A percentile compares a stretch with the other conserved stretches of the same genome.
These are phyloP conservation scores for Penicillium occitanis DNA, from an alignment of 2,329 filamentous ascomycete genomes.

Conservation along the genomic window DNA sequence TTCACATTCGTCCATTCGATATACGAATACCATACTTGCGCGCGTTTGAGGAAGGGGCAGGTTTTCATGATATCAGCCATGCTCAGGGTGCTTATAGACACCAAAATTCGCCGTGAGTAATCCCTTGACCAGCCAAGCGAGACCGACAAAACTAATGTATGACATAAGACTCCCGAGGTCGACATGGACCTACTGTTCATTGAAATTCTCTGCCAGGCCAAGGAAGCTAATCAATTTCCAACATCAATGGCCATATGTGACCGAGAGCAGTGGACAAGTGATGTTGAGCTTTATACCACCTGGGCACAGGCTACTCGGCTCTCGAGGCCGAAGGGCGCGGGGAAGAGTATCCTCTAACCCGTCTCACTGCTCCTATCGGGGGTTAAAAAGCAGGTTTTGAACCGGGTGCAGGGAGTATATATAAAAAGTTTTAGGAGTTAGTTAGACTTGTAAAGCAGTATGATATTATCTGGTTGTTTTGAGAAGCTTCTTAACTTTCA, in stretches of 20 bases:
- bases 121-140: neutral
- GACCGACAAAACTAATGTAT: neutral
- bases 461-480: too few species aligned
- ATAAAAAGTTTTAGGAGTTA: too few species aligned
- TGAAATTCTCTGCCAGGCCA: conserved; percentile 23
- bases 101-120: conserved; percentile 1
- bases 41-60: neutral
- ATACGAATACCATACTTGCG: neutral
- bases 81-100: conserved; percentile 5
- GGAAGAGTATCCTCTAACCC: conserved; percentile 8
- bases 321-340: conserved; percentile 23
- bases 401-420: neutral
- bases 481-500: too few species aligned
- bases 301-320: conserved; percentile 22
- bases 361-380: conserved; percentile 1
- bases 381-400: conserved; percentile 6
- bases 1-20: conserved; percentile 9
- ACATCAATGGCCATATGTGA: conserved; percentile 21
- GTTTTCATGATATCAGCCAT: neutral
- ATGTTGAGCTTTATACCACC: conserved; percentile 23
- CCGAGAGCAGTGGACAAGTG: conserved; percentile 24
- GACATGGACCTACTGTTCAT: conserved; percentile 24
- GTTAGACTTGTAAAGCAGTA: too few species aligned
- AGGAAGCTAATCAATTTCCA: conserved; percentile 23
- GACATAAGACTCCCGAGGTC: neutral